These are phyloP conservation scores for Podila verticillata DNA, from an alignment of 192 early-diverging fungal genomes.

Conservation along the genomic window DNA sequence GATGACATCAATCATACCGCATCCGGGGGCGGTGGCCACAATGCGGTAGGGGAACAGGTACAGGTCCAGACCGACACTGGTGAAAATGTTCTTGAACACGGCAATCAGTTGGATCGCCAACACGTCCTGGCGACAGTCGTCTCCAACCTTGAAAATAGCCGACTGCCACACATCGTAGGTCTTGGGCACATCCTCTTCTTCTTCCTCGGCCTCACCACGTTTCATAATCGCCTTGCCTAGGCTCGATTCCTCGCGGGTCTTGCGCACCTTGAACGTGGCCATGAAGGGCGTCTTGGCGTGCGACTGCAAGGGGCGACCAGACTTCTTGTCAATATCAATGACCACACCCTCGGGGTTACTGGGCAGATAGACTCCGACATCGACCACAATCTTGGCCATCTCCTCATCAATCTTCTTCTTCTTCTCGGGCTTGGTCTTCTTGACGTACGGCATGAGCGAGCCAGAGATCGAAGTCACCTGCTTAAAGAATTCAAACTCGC, in stretches of 20 bases:
- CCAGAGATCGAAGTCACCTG: conserved; percentile 98
- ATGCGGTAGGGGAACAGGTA: conserved; percentile 98
- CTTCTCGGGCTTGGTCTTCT: conserved; percentile 91
- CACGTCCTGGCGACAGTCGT: conserved; percentile 99
- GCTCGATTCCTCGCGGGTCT: conserved; percentile 65
- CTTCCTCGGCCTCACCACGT: conserved; percentile 40
- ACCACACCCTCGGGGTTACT: conserved; percentile 97
- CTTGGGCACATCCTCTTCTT: conserved; percentile 42
- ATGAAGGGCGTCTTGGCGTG: conserved; percentile 99
- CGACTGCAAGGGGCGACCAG: conserved; percentile 93
- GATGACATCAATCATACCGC: conserved; percentile 99
- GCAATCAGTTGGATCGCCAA: conserved; percentile 97
- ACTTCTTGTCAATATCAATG: conserved; percentile 93
- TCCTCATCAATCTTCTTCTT: conserved; percentile 99
- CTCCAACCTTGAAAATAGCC: conserved; percentile 99
- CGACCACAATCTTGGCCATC: conserved; percentile 92
- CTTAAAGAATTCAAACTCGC: conserved; percentile 96
- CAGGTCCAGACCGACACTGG: conserved; percentile 88
- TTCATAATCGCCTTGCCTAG: conserved; percentile 58
- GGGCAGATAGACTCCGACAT: conserved; percentile 97
- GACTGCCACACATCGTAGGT: conserved; percentile 76
- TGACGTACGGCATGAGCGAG: conserved; percentile 93
- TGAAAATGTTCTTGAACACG: conserved; percentile 96
- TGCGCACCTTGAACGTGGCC: conserved; percentile 94
- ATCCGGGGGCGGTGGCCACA: conserved; percentile 96